Evolutionary conservation across 768 basidiomycete genomes (phyloP).

Genomic region (Suillus decipiens): DNA sequence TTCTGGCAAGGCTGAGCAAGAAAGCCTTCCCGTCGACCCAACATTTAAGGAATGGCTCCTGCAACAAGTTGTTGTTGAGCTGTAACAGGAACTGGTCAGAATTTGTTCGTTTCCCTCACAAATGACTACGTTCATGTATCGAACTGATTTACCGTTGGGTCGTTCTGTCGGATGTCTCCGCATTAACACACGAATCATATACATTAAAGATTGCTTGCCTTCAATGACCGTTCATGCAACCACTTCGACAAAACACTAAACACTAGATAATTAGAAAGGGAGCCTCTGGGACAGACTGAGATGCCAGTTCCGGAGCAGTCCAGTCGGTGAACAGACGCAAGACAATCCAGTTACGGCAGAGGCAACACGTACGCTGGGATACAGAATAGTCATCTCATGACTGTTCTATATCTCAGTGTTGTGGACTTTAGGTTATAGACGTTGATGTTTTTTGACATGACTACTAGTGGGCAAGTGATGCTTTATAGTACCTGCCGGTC

Average conservation of each 20-base stretch:
- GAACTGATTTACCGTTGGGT: not conserved
- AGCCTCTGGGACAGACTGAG: not conserved
- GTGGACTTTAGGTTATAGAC: not conserved
- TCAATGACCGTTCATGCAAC: not conserved
- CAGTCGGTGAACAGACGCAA: not conserved
- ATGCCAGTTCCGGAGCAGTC: not conserved
- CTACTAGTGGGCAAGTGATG: not conserved
- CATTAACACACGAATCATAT: not conserved
- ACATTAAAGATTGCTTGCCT: not conserved
- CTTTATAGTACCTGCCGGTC: not conserved
- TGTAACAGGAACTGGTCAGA: not conserved
- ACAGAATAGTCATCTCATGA: not conserved
- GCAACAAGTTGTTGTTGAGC: constrained; percentile 7
- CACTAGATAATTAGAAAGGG: not conserved
- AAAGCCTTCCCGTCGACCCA: constrained; percentile 11
- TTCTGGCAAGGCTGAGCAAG: constrained; percentile 2
- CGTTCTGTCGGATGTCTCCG: not conserved
- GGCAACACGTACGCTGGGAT: not conserved
- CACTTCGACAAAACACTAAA: not conserved
- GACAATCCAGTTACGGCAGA: not conserved
- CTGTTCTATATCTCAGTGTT: constrained; percentile 2
- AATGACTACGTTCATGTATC: not conserved
- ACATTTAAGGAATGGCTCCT: constrained; percentile 10
- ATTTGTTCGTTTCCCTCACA: not conserved
- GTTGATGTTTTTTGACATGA: not conserved